Evolutionary conservation across 108 stramenopile genomes (phyloP).

Genomic region (Nitzschia sp.): DNA sequence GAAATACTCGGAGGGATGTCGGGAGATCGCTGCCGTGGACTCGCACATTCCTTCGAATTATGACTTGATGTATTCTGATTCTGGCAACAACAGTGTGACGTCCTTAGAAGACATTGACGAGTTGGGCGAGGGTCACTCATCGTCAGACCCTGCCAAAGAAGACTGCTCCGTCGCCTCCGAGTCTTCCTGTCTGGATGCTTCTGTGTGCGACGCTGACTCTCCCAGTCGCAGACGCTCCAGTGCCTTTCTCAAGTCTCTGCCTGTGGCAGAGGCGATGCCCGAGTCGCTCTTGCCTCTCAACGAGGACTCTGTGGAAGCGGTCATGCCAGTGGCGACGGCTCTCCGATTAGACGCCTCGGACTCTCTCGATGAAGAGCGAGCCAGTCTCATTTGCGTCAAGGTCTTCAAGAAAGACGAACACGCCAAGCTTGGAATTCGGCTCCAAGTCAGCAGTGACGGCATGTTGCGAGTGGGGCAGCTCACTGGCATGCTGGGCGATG

Average conservation of each 20-base stretch:
- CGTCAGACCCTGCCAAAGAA: no score
- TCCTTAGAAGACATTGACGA: no score
- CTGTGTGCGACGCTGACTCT: not conserved
- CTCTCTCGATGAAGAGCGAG: not conserved
- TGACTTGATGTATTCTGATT: no score
- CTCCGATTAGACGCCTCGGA: not conserved
- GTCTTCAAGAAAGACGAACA: constrained; percentile 4
- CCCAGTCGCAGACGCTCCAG: not conserved
- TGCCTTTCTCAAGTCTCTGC: constrained; percentile 10
- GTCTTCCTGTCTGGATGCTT: not conserved
- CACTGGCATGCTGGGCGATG: constrained; percentile 2
- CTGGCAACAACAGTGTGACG: no score
- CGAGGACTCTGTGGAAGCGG: not conserved
- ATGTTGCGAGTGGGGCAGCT: constrained; percentile 10
- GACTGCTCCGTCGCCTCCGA: no score
- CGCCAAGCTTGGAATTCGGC: constrained; percentile 8
- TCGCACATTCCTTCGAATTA: not conserved
- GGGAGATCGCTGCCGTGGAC: constrained; percentile 11
- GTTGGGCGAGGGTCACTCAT: no score
- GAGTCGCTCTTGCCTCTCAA: not conserved
- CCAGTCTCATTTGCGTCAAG: constrained; percentile 8
- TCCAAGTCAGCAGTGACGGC: constrained; percentile 13
- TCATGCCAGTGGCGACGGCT: not conserved
- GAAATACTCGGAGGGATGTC: constrained; percentile 19
- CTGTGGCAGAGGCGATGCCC: constrained; percentile 5